Conservation (phyloP, 495 filamentous ascomycete species). For the Umbilicaria muhlenbergii region DNA sequence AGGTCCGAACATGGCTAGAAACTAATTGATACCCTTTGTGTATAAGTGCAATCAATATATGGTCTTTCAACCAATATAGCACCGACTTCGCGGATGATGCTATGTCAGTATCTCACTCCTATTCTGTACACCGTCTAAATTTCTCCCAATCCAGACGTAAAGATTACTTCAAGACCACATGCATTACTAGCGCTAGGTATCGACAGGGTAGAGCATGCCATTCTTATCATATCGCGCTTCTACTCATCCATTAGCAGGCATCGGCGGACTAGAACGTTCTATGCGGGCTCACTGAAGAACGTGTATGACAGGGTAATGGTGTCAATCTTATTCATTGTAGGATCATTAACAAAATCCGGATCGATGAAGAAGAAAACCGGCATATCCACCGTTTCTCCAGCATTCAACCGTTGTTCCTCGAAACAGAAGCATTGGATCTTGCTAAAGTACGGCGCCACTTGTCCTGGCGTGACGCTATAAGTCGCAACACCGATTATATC, state of each 20-base stretch:
- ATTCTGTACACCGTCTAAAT: too few species aligned
- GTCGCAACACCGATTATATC: constrained; percentile 98
- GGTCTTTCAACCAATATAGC: too few species aligned
- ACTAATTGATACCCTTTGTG: too few species aligned
- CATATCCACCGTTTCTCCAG: constrained; percentile 97
- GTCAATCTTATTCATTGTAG: constrained; percentile 84
- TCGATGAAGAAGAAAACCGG: constrained; percentile 99
- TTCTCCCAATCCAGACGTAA: too few species aligned
- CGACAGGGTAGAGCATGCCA: constrained; percentile 27
- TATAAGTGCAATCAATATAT: too few species aligned
- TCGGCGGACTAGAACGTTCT: neutral
- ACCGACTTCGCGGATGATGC: too few species aligned
- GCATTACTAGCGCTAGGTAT: too few species aligned
- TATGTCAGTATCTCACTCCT: too few species aligned
- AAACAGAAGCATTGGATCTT: constrained; percentile 99
- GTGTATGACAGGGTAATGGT: constrained; percentile 94
- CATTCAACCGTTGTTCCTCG: constrained; percentile 87
- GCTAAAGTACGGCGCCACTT: constrained; percentile 94
- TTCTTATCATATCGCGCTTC: constrained; percentile 82
- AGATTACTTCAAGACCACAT: too few species aligned
- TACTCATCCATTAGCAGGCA: constrained; percentile 18
- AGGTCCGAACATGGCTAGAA: too few species aligned
- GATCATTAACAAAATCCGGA: constrained; percentile 82
- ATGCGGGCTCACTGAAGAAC: constrained; percentile 72
- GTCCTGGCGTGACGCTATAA: constrained; percentile 89